Evolutionary conservation across 2,329 filamentous ascomycete genomes (phyloP), one percentile per base, ranked within the genome.

Genomic region (Penicillium sp.): DNA sequence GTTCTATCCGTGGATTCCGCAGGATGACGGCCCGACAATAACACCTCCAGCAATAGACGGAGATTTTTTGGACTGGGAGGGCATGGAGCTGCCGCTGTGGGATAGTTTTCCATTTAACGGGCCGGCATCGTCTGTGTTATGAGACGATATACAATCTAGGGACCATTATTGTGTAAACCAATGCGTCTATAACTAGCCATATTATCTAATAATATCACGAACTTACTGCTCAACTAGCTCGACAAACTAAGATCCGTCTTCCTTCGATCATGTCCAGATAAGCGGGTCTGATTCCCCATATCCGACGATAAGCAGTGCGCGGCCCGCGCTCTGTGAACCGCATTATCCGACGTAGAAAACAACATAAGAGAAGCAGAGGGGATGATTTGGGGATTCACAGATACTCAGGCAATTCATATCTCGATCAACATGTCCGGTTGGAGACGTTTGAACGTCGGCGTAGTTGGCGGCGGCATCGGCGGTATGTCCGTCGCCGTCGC

Each of bases 381-480:
- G 24, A 29, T 10, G 7, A 35, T 40, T 33, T 35, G 10, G 3
- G 13, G 3, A 9, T 29, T 29, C 10, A 13, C 7, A 23, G 33
- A 37, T 6, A 37, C 6, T 9, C 33, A 33, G 33, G 33, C 27
- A 6, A 31, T 48, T 2, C 33, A 6, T 24, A 40, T 4, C 12
- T 44, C 24, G 10, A 35, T 8, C 13, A 46, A 40, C 50, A 51
- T 47, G 51, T 55, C 63, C 20, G 50, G 51, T 45, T 81, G 78
- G 78, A 69, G 69, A 40, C 65, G 61, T 6, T 72, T 81, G 20
- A 72, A 58, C 42, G 68, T 77, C 42, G 76, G 65, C 32, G 68
- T 80, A 2, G 63, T 79, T 32, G 78, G 78, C 10, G 78, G 77
- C 27, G 78, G 78, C 6, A 78, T 80, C 46, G 79, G 79, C 23